phyloP scores from a whole-genome alignment of 2,329 filamentous ascomycete species.

The Aspergillus floridensis region DNA sequence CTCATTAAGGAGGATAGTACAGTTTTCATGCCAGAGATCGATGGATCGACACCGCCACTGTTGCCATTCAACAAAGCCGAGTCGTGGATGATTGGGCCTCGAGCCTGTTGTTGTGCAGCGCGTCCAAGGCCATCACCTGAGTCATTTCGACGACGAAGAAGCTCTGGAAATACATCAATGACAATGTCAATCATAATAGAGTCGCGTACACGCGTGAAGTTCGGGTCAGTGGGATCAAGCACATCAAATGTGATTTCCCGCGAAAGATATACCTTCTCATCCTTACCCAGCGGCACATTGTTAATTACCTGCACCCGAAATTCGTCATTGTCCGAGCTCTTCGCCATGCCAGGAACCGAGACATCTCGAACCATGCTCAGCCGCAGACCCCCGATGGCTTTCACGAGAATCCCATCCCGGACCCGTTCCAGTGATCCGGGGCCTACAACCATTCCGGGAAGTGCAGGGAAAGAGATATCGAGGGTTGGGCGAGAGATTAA shows the following conservation, averaged over 20 bases:
- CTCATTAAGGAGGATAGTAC: constrained; percentile 49
- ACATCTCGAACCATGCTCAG: constrained; percentile 51
- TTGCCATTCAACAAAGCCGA: constrained; percentile 26
- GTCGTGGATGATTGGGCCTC: constrained; percentile 20
- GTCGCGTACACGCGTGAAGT: constrained; percentile 77
- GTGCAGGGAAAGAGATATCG: constrained; percentile 63
- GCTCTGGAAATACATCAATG: constrained; percentile 53
- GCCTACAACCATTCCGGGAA: constrained; percentile 49
- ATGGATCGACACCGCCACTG: constrained; percentile 24
- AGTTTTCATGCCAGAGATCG: constrained; percentile 37
- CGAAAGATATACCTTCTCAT: constrained; percentile 81
- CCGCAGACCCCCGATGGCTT: constrained; percentile 59
- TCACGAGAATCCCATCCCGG: constrained; percentile 58
- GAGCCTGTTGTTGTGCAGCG: constrained; percentile 22
- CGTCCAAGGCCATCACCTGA: constrained; percentile 29
- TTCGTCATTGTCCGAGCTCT: constrained; percentile 29
- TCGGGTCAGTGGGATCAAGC: constrained; percentile 64
- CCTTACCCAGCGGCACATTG: constrained; percentile 75
- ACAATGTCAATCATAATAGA: constrained; percentile 70
- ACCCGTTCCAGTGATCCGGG: constrained; percentile 56
- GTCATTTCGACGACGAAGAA: constrained; percentile 32
- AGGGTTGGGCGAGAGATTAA: constrained; percentile 71
- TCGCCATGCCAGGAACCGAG: constrained; percentile 24
- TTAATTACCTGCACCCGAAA: constrained; percentile 72
- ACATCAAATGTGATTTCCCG: constrained; percentile 73